phyloP scores from a whole-genome alignment of 805 yeast genomes.

The Barnettozyma populi region DNA sequence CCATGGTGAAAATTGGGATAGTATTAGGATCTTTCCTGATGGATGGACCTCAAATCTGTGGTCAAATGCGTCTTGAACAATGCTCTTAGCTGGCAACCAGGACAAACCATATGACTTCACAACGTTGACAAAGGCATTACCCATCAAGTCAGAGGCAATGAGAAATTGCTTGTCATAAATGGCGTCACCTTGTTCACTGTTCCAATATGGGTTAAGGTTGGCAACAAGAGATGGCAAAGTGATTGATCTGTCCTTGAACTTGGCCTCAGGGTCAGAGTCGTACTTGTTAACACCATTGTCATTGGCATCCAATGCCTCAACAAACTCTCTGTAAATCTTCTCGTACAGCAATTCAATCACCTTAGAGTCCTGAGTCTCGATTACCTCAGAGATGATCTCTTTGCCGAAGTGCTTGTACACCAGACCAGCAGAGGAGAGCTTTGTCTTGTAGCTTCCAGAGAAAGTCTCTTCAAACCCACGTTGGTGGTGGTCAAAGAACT shows the following conservation, averaged over 20 bases:
- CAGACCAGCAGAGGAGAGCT: conserved; percentile 89
- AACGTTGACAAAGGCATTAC: conserved; percentile 63
- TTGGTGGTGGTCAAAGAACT: conserved; percentile 95
- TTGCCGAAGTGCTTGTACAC: conserved; percentile 83
- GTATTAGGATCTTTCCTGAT: conserved; percentile 68
- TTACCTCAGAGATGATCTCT: conserved; percentile 52
- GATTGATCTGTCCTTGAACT: conserved; percentile 67
- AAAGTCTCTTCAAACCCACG: conserved; percentile 82
- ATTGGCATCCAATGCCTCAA: conserved; percentile 92
- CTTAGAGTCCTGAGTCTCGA: conserved; percentile 34
- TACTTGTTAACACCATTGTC: conserved; percentile 88
- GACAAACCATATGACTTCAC: conserved; percentile 71
- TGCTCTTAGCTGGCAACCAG: conserved; percentile 85
- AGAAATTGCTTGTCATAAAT: conserved; percentile 62
- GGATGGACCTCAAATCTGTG: conserved; percentile 52
- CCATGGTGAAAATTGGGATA: conserved; percentile 88
- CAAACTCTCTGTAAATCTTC: conserved; percentile 78
- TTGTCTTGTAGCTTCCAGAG: conserved; percentile 57
- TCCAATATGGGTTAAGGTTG: conserved; percentile 83
- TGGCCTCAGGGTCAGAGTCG: conserved; percentile 44
- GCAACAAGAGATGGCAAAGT: conserved; percentile 75
- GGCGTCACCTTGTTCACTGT: conserved; percentile 57
- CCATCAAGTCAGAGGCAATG: conserved; percentile 78
- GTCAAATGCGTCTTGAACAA: conserved; percentile 67
- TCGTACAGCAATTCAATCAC: conserved; percentile 62